These are phyloP conservation scores for Alternaria viburni DNA, from an alignment of 2,329 filamentous ascomycete genomes.

Conservation along the genomic window DNA sequence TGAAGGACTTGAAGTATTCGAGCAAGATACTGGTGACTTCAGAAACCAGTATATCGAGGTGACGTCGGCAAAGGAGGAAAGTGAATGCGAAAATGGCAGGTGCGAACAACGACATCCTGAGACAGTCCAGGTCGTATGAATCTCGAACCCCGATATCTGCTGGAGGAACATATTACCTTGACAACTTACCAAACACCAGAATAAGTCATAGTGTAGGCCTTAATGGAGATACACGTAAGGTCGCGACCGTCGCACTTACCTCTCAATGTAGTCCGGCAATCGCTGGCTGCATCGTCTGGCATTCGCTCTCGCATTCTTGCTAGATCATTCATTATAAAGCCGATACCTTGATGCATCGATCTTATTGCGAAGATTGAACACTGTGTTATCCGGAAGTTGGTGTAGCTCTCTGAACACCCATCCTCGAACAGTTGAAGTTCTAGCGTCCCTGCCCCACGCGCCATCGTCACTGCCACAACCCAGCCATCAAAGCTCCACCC, in stretches of 20 bases:
- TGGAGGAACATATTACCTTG: background rate
- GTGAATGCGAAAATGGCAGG: background rate
- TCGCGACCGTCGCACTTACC: background rate
- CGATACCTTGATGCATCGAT: background rate
- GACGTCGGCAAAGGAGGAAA: background rate
- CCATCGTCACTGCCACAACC: background rate
- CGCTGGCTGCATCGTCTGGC: background rate
- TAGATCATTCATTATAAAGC: rapidly evolving
- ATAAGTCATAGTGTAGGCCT: background rate
- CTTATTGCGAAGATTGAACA: background rate
- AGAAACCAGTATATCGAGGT: background rate
- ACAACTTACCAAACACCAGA: background rate
- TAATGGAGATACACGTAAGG: background rate
- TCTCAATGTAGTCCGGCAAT: background rate
- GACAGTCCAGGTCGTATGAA: background rate
- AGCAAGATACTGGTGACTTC: background rate
- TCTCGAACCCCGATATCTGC: background rate
- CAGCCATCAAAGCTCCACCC: background rate
- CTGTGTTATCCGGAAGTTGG: background rate
- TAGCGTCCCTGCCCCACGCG: background rate
- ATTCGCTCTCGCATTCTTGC: background rate
- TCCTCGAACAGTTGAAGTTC: background rate
- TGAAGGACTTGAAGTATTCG: rapidly evolving
- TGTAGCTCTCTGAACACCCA: background rate
- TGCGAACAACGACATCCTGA: background rate